These are phyloP conservation scores for Eimeria sp. DNA, from an alignment of 169 alveolate genomes.

Conservation along the genomic window DNA sequence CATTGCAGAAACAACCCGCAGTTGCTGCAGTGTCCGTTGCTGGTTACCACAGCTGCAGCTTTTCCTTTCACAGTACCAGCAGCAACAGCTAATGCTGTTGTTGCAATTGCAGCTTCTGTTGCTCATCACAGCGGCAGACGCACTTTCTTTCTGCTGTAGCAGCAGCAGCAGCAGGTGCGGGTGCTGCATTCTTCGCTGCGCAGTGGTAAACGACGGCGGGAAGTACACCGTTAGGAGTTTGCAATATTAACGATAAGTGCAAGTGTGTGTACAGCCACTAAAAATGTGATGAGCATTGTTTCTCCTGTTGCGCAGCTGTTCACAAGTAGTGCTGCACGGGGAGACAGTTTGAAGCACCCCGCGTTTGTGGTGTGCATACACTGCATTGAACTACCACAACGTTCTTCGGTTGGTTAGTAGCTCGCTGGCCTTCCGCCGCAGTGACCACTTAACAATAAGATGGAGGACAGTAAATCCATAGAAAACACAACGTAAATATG, in stretches of 20 bases:
- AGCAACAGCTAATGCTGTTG: conserved; percentile 14
- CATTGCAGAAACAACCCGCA: conserved; percentile 6
- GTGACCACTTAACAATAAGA: background rate
- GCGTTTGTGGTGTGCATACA: background rate
- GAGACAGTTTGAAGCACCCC: background rate
- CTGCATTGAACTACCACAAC: background rate
- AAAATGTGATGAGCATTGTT: background rate
- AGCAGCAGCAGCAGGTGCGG: background rate
- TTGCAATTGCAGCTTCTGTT: background rate
- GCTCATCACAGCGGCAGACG: background rate
- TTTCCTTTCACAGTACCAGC: background rate
- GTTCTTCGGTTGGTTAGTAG: background rate
- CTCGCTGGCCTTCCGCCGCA: background rate
- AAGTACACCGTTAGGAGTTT: conserved; percentile 5
- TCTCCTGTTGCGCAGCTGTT: background rate
- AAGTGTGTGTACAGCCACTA: background rate
- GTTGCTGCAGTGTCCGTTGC: conserved; percentile 2
- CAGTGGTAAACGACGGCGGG: background rate
- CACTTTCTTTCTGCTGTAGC: background rate
- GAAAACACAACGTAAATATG: background rate
- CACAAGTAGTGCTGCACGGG: background rate
- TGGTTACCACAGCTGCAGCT: conserved; percentile 3
- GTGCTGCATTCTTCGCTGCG: conserved; percentile 1
- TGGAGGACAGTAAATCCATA: background rate
- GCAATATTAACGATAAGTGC: background rate